Evolutionary conservation across 2,329 filamentous ascomycete genomes (phyloP).

Genomic region (Alternaria consortialis): DNA sequence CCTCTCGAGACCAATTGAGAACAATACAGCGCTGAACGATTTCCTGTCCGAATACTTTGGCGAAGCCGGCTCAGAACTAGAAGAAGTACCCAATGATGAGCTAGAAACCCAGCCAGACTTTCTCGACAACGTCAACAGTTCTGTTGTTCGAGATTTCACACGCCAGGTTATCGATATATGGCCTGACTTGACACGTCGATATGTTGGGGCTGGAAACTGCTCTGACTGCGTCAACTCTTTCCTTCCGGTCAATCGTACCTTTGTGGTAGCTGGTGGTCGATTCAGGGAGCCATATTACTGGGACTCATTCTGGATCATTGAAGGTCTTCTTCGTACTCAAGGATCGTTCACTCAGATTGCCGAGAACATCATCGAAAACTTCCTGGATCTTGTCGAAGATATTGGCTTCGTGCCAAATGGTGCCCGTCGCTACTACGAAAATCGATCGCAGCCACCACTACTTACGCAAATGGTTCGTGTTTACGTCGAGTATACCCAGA

Average conservation of each 20-base stretch:
- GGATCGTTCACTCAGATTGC: conserved; percentile 71
- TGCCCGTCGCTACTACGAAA: conserved; percentile 72
- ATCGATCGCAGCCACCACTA: conserved; percentile 73
- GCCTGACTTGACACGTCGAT: conserved; percentile 71
- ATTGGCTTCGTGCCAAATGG: conserved; percentile 75
- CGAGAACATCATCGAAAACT: conserved; percentile 74
- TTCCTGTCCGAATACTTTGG: conserved; percentile 72
- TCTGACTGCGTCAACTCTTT: conserved; percentile 70
- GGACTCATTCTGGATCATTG: conserved; percentile 75
- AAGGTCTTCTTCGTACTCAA: conserved; percentile 70
- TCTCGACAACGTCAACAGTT: conserved; percentile 64
- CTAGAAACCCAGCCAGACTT: conserved; percentile 67
- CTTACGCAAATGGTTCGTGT: conserved; percentile 71
- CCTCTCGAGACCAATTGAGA: conserved; percentile 67
- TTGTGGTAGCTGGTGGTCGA: conserved; percentile 75
- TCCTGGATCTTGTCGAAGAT: conserved; percentile 70
- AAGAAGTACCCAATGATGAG: conserved; percentile 61
- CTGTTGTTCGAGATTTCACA: conserved; percentile 68
- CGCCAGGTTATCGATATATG: conserved; percentile 73
- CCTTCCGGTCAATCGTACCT: conserved; percentile 71
- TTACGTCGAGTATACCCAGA: conserved; percentile 72
- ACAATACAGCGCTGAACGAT: conserved; percentile 68
- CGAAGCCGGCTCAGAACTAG: conserved; percentile 69
- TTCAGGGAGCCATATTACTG: conserved; percentile 77
- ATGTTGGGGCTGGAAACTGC: conserved; percentile 61